Base-by-base conservation (phyloP, 805 yeast species). In the Clavispora asparagi region DNA sequence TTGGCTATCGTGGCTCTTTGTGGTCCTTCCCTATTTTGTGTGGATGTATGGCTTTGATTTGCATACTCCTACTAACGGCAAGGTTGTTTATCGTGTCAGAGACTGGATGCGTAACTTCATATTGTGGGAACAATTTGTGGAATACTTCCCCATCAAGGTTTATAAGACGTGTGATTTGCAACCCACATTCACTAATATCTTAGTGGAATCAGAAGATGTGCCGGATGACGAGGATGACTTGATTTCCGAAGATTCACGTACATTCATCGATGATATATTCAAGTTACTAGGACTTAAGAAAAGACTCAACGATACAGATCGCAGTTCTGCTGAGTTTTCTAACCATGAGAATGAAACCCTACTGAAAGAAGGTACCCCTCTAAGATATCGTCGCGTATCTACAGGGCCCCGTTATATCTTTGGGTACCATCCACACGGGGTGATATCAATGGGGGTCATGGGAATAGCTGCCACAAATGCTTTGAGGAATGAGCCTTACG, bases 351-450 rank as follows among this genome's bases (percentile, higher is more conserved):
- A 14, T 44, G 37, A 17, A 38, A 40, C 38, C 53, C 9, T 40
- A 33, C 10, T 26, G 37, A 29, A 40, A 16, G 26, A 8, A n/a
- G 41, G 23, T 26, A 13, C 33, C 4, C 48, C 46, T 42, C 13
- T 26, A 14, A 56, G 53, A 37, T 53, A 44, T 42, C 63, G 62
- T 42, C 56, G 58, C 38, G 65, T 71, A 1, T 58, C 74, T 41
- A 66, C 80, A 3, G 92, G 89, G 0, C 91, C 88, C 2, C 70
- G 85, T 32, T 92, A 94, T 63, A 79, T 92, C 2, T 92, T 92
- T 65, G 95, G 97, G 0, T 84, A 88, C 59, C 97, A 91, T 64
- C 99, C 99, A 0, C 99, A 94, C 63, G 99, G 99, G 0, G 91
- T 92, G 13, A 90, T 91, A 11, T 87, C 96, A 1, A 76, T 91